phyloP scores from a whole-genome alignment of 169 alveolate genomes.

The Plasmodium gallinaceum region DNA sequence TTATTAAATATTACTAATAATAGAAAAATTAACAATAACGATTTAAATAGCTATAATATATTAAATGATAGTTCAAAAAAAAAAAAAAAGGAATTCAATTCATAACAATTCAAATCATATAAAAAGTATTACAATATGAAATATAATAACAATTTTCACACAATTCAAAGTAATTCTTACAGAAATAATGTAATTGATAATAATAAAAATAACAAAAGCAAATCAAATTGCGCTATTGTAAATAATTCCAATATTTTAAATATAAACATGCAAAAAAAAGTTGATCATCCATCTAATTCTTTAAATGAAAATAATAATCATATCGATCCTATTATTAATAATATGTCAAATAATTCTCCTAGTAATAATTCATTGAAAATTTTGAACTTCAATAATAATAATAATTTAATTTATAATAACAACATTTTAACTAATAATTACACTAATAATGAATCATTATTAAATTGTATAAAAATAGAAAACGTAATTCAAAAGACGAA shows the following conservation, averaged over 20 bases:
- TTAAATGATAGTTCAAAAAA: not conserved
- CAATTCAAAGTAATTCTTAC: not conserved
- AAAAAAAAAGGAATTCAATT: not conserved
- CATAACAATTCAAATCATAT: not conserved
- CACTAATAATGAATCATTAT: not conserved
- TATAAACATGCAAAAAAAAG: not conserved
- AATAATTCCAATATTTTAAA: constrained; percentile 7
- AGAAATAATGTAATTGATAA: constrained; percentile 15
- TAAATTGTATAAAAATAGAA: not conserved
- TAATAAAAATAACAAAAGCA: not conserved
- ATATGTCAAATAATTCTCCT: not conserved
- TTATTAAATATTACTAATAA: not conserved
- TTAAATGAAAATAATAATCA: not conserved
- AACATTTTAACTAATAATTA: not conserved
- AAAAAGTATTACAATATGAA: not conserved
- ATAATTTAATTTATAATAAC: not conserved
- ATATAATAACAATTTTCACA: not conserved
- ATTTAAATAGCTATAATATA: not conserved
- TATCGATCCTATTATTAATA: not conserved
- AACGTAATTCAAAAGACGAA: not conserved
- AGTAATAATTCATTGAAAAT: not conserved
- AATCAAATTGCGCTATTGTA: not conserved
- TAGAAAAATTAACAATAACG: not conserved
- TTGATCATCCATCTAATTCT: not conserved
- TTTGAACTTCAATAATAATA: not conserved